These are phyloP conservation scores for Stylonectria norvegica DNA, from an alignment of 2,329 filamentous ascomycete species.

Conservation along the genomic window DNA sequence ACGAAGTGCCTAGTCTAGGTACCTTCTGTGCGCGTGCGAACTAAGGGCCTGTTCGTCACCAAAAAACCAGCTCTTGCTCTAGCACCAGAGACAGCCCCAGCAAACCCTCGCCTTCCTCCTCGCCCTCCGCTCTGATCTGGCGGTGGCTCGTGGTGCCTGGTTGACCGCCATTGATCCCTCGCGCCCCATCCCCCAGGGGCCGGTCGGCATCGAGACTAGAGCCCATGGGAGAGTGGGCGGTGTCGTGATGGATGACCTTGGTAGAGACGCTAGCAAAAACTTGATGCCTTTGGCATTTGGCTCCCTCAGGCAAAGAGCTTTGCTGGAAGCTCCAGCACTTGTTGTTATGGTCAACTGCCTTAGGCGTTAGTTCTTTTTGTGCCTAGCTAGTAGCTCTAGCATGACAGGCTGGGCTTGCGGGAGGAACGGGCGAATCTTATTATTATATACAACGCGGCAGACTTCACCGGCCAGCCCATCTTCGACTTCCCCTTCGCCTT, in stretches of 20 bases:
- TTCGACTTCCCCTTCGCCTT: neutral
- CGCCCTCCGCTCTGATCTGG: slow-evolving; percentile 5
- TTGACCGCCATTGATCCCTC: slow-evolving; percentile 25
- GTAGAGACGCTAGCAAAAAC: slow-evolving; percentile 18
- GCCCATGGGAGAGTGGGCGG: slow-evolving; percentile 23
- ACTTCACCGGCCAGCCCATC: neutral
- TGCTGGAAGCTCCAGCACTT: neutral
- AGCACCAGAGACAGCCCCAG: slow-evolving; percentile 6
- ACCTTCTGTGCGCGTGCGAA: slow-evolving; percentile 13
- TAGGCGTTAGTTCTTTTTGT: neutral
- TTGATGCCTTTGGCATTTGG: slow-evolving; percentile 6
- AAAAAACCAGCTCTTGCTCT: slow-evolving; percentile 7
- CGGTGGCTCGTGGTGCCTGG: slow-evolving; percentile 6
- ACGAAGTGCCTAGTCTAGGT: slow-evolving; percentile 9
- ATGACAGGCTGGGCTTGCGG: neutral
- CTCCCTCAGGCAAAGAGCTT: neutral
- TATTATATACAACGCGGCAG: neutral
- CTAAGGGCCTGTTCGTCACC: slow-evolving; percentile 8
- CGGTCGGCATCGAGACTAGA: slow-evolving; percentile 23
- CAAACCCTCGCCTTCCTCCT: neutral
- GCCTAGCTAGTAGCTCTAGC: neutral
- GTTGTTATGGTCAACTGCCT: neutral
- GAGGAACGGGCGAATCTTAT: neutral
- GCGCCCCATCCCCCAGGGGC: slow-evolving; percentile 23
- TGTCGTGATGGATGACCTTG: slow-evolving; percentile 22